Base-by-base conservation (phyloP, 495 filamentous ascomycete species). In the Daldinia decipiens region DNA sequence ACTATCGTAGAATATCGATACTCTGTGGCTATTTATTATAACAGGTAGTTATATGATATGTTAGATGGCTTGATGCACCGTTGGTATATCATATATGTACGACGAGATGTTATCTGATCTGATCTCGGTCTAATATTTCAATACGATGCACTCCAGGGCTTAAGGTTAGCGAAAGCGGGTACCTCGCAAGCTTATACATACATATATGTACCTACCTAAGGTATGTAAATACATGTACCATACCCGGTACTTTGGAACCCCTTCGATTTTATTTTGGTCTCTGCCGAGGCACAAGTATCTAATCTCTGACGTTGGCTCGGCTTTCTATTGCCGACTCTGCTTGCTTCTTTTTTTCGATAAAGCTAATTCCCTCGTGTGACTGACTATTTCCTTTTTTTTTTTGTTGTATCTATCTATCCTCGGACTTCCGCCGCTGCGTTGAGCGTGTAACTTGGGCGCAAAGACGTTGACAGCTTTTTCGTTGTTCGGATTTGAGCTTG, bases 291-390 rank as follows among this genome's bases (percentile, higher is more conserved):
- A 50, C 47, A 31, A 60, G 32, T 43, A 36, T 34, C 1, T 24
- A 24, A 24, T 60, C 63, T 59, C 65, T 73, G 65, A 73, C 70
- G 60, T 68, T 47, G 60, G 31, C 43, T 73, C 70, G 70, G 70
- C 60, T 72, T 56, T 39, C 47, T 13, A 67, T 72, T 72, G 39
- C 70, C 70, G 70, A 72, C 38, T 60, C n/a, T 50, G 2, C 34
- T 52, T 68, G 19, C 43, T 57, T 34, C 32, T 13, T 38, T 27
- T 27, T 50, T 4, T 52, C 29, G 36, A 50, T 32, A 56, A 62
- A 63, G 24, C 57, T 32, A 61, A 56, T 56, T 52, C 54, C 45
- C 39, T 60, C 50, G 43, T 39, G 29, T 32, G 17, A 39, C 40
- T 45, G 11, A 11, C 32, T 40, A 40, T 39, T n/a, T 24, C 53